Conservation (phyloP, 371 early-diverging fungal species). For the Mortierella sp. region DNA sequence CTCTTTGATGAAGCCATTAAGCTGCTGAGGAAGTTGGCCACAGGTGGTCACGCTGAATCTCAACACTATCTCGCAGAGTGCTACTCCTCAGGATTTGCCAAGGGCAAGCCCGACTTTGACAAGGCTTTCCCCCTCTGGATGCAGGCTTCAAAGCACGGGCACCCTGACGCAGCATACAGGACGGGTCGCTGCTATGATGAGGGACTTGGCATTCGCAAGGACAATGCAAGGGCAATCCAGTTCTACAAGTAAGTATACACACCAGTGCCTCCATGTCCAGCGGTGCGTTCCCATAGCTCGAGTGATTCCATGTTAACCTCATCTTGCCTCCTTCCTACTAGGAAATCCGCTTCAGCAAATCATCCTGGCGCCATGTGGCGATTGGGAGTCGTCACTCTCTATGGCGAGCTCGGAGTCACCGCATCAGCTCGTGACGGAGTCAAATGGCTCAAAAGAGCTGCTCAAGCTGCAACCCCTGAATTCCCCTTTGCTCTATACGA, state of each 20-base stretch:
- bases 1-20: slow-evolving; percentile 72
- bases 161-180: slow-evolving; percentile 77
- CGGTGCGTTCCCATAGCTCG: no score
- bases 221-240: slow-evolving; percentile 71
- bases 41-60: slow-evolving; percentile 71
- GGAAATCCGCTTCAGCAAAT: slow-evolving; percentile 77
- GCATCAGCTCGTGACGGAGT: slow-evolving; percentile 78
- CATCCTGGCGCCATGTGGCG: slow-evolving; percentile 83
- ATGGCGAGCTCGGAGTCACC: slow-evolving; percentile 74
- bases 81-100: slow-evolving; percentile 69
- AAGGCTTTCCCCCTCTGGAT: slow-evolving; percentile 78
- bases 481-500: slow-evolving; percentile 87
- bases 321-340: slow-evolving; percentile 37
- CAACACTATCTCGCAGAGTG: slow-evolving; percentile 74
- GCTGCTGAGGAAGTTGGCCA: slow-evolving; percentile 67
- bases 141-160: slow-evolving; percentile 75
- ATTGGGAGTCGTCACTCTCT: slow-evolving; percentile 76
- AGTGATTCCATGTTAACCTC: slow-evolving; percentile 26
- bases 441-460: slow-evolving; percentile 83
- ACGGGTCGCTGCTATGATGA: slow-evolving; percentile 79
- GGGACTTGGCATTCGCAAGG: slow-evolving; percentile 70
- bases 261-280: no score
- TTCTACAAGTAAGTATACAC: slow-evolving; percentile 74
- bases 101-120: slow-evolving; percentile 74
- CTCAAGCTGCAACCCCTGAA: slow-evolving; percentile 76